These are phyloP conservation scores for Puccinia novopanici DNA, from an alignment of 1,284 basidiomycete species.

Conservation along the genomic window DNA sequence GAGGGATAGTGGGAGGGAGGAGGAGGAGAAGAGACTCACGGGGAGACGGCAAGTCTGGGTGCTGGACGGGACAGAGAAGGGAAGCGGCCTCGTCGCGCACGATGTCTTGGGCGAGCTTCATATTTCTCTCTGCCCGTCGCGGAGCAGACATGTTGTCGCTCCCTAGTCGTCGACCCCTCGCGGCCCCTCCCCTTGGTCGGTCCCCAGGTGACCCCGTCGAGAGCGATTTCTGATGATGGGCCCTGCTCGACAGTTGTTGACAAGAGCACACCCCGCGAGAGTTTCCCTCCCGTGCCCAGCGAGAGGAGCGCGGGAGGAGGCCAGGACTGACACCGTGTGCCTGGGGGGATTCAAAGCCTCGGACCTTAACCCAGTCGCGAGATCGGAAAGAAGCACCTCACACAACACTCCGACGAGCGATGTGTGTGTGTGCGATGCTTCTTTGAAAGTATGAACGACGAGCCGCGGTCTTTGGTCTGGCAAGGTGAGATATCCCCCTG, in stretches of 20 bases:
- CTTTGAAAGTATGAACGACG: conserved; percentile 22
- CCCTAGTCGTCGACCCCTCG: too few species aligned
- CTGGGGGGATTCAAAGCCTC: conserved; percentile 26
- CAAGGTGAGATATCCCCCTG: background rate
- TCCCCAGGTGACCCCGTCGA: background rate
- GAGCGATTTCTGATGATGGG: conserved; percentile 34
- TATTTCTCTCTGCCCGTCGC: too few species aligned
- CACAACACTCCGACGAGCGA: too few species aligned
- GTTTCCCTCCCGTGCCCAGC: background rate
- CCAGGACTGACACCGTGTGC: background rate
- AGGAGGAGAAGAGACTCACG: too few species aligned
- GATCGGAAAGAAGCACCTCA: background rate
- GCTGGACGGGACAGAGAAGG: too few species aligned
- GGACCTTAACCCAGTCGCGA: conserved; percentile 33
- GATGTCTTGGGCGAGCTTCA: too few species aligned
- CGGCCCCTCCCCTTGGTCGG: too few species aligned
- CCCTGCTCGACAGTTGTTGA: conserved; percentile 17
- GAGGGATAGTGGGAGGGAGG: too few species aligned
- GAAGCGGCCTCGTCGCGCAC: too few species aligned
- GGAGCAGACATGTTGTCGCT: too few species aligned
- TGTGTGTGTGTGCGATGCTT: background rate
- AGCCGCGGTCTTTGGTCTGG: conserved; percentile 34
- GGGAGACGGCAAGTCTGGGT: too few species aligned
- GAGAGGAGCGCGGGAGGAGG: background rate
- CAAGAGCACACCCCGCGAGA: conserved; percentile 32